Evolutionary conservation across 2,329 filamentous ascomycete genomes (phyloP), one percentile per base, ranked within the genome.

Genomic region (Parasarocladium wereldwijsianum): DNA sequence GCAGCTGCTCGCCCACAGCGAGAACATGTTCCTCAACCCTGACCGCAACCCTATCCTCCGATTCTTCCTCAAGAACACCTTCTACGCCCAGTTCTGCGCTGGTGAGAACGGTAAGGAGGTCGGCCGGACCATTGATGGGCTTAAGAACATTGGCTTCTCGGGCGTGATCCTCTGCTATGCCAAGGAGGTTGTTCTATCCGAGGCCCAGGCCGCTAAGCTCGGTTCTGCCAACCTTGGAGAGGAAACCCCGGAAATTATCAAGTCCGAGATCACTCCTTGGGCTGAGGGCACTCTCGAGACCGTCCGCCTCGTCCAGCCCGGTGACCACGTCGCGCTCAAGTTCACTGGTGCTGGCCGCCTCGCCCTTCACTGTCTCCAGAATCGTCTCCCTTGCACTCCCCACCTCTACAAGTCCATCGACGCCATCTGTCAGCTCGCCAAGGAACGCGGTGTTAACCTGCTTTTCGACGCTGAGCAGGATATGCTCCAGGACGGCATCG

Each of bases 11-110:
- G 78, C 85, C 8, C 65, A 83, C 49, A 75, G 79, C 16, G 67
- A 67, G 29, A 75, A 60, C 34, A 57, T 68, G 2, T 32, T 85
- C 0, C 62, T 90, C 34, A 76, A 77, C 49, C 75, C 84, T 4
- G 83, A 92, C 46, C 62, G 57, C 31, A 93, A 93, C 47, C 71
- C 71, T 0, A 26, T 87, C 2, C 62, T 93, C 11, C 67, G 73
- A 24, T 69, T 61, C 35, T 47, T 85, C 24, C 60, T 93, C 29
- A 84, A 85, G 49, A 70, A 75, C 46, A 92, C 83, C 0, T 85
- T 93, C 43, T 93, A 93, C 50, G 73, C 75, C 15, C 86, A 94
- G 44, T 94, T 93, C 53, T 94, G 86, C 51, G 83, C 82, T 0
- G 86, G 86, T 17, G 79, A 85, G 53, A 78, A 70, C 28, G 61